These are phyloP conservation scores for Delonix regia DNA, from an alignment of 306 rosid species.

Conservation along the genomic window DNA sequence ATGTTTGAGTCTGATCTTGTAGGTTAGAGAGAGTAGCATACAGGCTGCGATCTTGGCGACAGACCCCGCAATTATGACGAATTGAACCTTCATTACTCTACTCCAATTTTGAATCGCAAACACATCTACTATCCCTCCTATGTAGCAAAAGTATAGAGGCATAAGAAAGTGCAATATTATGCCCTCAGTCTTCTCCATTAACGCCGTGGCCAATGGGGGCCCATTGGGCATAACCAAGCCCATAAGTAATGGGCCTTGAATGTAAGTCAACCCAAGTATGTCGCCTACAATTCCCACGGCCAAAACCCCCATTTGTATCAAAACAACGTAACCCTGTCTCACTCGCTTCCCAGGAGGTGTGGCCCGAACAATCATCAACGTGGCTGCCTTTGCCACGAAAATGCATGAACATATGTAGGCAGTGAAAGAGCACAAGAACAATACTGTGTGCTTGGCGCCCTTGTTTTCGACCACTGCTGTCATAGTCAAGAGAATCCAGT, in stretches of 20 bases:
- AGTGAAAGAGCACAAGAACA: neutral
- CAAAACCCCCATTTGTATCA: conserved; percentile 32
- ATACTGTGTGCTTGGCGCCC: rapidly evolving
- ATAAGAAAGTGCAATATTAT: conserved; percentile 8
- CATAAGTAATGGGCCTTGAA: conserved; percentile 22
- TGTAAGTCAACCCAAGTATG: neutral
- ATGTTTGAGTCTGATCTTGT: conserved; percentile 40
- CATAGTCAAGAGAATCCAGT: neutral
- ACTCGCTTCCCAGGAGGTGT: conserved; percentile 31
- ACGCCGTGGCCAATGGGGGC: conserved; percentile 35
- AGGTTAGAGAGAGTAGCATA: conserved; percentile 24
- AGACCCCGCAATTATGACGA: conserved; percentile 21
- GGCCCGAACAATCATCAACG: neutral
- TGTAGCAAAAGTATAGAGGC: conserved; percentile 28
- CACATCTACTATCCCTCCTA: neutral
- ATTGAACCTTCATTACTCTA: neutral
- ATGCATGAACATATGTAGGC: neutral
- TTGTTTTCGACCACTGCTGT: no score
- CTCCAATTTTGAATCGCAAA: neutral
- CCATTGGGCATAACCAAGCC: conserved; percentile 45
- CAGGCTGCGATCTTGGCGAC: conserved; percentile 31
- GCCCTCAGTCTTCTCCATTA: conserved; percentile 30
- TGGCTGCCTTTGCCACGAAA: neutral
- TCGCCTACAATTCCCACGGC: neutral
- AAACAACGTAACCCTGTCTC: neutral